Evolutionary conservation across 306 rosid genomes (phyloP).

Genomic region (Purshia tridentata): DNA sequence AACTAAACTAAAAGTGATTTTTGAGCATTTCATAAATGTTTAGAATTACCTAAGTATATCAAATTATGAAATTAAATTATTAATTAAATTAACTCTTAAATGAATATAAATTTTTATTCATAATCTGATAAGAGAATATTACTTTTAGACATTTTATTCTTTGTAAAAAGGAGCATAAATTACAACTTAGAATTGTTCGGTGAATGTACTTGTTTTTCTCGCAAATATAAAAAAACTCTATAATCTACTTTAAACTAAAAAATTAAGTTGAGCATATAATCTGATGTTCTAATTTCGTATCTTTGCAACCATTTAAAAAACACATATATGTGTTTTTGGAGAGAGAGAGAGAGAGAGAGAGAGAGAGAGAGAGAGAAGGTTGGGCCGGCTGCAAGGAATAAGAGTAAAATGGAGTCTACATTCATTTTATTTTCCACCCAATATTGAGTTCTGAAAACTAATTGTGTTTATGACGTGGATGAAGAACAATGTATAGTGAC

Average conservation of each 20-base stretch:
- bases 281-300: conserved; percentile 25
- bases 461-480: background rate
- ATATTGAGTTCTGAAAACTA: background rate
- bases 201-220: background rate
- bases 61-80: too few species aligned
- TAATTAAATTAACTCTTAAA: background rate
- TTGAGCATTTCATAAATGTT: too few species aligned
- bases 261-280: background rate
- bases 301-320: conserved; percentile 17
- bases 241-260: background rate
- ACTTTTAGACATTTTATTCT: background rate
- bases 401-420: background rate
- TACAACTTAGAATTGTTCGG: conserved; percentile 11
- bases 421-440: conserved; percentile 1
- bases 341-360: background rate
- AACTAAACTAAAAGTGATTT: too few species aligned
- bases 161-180: background rate
- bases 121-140: background rate
- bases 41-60: too few species aligned
- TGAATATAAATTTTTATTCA: too few species aligned
- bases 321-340: background rate
- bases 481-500: background rate
- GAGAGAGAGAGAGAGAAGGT: background rate
- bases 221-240: background rate
- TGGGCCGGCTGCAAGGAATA: conserved; percentile 24